A percentile compares a stretch with the other conserved stretches of the same genome.
phyloP scores from a whole-genome alignment of 2,329 filamentous ascomycete genomes.

The Cryphonectria radicalis region DNA sequence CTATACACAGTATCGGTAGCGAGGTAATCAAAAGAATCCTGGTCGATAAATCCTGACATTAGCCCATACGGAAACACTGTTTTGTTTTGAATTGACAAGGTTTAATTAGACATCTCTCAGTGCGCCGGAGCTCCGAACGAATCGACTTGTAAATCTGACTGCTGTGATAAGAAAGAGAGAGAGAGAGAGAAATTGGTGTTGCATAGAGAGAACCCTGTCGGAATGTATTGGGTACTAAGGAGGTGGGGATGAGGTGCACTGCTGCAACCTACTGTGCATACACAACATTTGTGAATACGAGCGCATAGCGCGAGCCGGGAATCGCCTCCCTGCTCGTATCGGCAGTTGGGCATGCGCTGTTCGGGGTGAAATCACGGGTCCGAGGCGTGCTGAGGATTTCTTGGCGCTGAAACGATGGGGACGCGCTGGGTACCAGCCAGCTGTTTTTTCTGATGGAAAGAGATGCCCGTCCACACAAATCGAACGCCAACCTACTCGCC shows the following conservation, averaged over 20 bases:
- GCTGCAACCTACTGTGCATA: slow-evolving; percentile 10
- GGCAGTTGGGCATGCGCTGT: neutral
- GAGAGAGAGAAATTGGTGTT: neutral
- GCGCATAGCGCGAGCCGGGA: slow-evolving; percentile 6
- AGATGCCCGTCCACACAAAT: neutral
- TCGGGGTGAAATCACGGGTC: neutral
- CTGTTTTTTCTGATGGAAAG: neutral
- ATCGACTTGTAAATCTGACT: too few relatives aligned
- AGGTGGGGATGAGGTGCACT: neutral
- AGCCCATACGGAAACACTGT: neutral
- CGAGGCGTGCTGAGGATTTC: neutral
- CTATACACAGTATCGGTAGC: neutral
- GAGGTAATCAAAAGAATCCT: neutral
- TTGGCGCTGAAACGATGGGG: neutral
- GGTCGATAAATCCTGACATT: neutral
- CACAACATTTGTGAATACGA: slow-evolving; percentile 25
- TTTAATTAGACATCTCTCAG: neutral
- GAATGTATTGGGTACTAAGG: neutral
- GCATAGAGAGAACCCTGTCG: neutral
- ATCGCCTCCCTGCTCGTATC: slow-evolving; percentile 25
- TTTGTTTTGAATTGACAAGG: slow-evolving; percentile 11
- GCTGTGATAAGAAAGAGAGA: neutral
- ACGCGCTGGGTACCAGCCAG: neutral
- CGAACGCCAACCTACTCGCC: neutral
- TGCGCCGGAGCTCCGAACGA: neutral